Percentiles rank a stretch among this genome's conserved stretches.
Conservation (phyloP, 108 stramenopile genomes). For the Discostella stelligeroides region DNA sequence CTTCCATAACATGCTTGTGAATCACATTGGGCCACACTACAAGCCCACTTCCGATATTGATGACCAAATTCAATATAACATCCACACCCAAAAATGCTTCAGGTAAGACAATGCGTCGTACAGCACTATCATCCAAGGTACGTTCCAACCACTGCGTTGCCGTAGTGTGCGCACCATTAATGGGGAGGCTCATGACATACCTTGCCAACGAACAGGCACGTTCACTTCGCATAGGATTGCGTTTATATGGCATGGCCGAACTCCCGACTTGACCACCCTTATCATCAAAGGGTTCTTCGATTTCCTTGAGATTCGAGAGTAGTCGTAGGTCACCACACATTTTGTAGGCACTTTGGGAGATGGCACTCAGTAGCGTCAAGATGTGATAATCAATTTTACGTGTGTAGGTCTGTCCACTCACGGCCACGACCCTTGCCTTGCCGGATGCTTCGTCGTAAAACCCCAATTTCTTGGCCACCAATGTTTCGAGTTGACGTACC, state of each 20-base stretch:
- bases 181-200: slow-evolving; percentile 93
- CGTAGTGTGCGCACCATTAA: slow-evolving; percentile 93
- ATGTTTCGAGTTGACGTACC: slow-evolving; percentile 84
- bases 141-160: slow-evolving; percentile 99
- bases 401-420: slow-evolving; percentile 99
- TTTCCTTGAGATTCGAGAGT: slow-evolving; percentile 96
- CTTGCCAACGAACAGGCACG: slow-evolving; percentile 93
- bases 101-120: slow-evolving; percentile 95
- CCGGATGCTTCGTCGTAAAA: slow-evolving; percentile 48
- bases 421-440: slow-evolving; percentile 75
- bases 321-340: slow-evolving; percentile 99
- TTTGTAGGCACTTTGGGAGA: slow-evolving; percentile 96
- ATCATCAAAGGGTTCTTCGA: slow-evolving; percentile 94
- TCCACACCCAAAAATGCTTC: slow-evolving; percentile 96
- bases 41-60: slow-evolving; percentile 95
- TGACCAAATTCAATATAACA: slow-evolving; percentile 91
- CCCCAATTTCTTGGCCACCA: slow-evolving; percentile 94
- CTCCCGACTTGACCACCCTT: slow-evolving; percentile 90
- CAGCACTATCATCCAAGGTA: slow-evolving; percentile 98
- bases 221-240: slow-evolving; percentile 96
- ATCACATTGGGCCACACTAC: slow-evolving; percentile 99
- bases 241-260: slow-evolving; percentile 97
- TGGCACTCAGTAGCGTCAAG: slow-evolving; percentile 87
- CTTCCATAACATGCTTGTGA: slow-evolving; percentile 91
- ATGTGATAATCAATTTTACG: slow-evolving; percentile 95